Evolutionary conservation across 2,329 filamentous ascomycete genomes (phyloP).

Genomic region (Graphilbum sp.): DNA sequence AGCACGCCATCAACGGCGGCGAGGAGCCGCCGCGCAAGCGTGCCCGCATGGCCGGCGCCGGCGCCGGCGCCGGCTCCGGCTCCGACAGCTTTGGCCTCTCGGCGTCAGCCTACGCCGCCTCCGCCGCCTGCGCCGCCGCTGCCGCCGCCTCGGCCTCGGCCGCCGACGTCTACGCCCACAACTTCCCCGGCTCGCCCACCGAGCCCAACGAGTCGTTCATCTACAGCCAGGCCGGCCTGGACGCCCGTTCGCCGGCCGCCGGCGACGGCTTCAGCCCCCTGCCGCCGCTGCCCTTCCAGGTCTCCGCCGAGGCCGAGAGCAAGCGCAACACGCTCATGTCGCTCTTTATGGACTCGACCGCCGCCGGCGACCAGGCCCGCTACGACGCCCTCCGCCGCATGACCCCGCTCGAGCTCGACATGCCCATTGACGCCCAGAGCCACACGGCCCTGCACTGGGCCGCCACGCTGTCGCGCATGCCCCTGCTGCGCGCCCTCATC

Average conservation of each 20-base stretch:
- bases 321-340: conserved; percentile 72
- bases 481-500: conserved; percentile 67
- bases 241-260: conserved; percentile 19
- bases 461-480: conserved; percentile 74
- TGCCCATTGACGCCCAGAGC: conserved; percentile 75
- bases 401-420: conserved; percentile 68
- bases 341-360: conserved; percentile 56
- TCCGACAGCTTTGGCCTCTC: conserved; percentile 37
- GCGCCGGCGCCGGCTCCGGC: conserved; percentile 36
- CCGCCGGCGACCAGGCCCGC: conserved; percentile 48
- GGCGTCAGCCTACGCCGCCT: not conserved
- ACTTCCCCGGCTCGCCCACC: conserved; percentile 56
- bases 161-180: conserved; percentile 24
- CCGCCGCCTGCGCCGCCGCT: not conserved
- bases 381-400: conserved; percentile 65
- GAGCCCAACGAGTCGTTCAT: conserved; percentile 68
- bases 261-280: conserved; percentile 43
- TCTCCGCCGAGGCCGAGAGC: conserved; percentile 51
- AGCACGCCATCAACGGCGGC: conserved; percentile 33
- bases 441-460: conserved; percentile 96
- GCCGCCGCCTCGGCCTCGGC: conserved; percentile 10
- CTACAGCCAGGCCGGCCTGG: conserved; percentile 37
- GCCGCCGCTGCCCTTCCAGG: conserved; percentile 45
- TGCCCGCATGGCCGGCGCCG: conserved; percentile 39
- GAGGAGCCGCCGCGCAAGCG: conserved; percentile 73